Evolutionary conservation across 2,329 filamentous ascomycete species (phyloP).

Genomic region (Annulohypoxylon truncatum): DNA sequence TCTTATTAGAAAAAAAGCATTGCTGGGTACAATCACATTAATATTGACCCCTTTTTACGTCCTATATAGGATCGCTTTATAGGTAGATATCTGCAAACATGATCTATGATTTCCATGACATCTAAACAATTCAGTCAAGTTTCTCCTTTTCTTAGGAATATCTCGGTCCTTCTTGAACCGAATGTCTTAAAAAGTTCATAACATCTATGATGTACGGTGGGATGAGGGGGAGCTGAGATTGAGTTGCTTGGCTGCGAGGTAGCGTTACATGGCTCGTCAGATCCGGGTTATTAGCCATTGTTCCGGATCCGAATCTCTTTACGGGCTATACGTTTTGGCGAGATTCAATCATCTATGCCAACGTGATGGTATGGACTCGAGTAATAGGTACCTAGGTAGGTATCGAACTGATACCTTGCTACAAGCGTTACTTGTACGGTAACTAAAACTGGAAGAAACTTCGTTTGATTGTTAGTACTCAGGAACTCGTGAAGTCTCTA

Average conservation of each 20-base stretch:
- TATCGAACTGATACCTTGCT: neutral
- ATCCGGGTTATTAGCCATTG: slow-evolving; percentile 19
- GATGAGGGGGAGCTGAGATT: slow-evolving; percentile 24
- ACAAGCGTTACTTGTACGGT: neutral
- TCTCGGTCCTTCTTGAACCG: slow-evolving; percentile 33
- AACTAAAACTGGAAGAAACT: too few species aligned
- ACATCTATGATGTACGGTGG: slow-evolving; percentile 1
- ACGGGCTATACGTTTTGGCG: slow-evolving; percentile 1
- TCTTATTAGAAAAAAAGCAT: neutral
- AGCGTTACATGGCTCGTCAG: slow-evolving; percentile 27
- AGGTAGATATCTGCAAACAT: neutral
- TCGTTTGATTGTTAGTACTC: too few species aligned
- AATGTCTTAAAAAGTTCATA: slow-evolving; percentile 11
- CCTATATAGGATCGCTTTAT: neutral
- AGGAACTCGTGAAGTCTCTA: too few species aligned
- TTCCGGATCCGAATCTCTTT: slow-evolving; percentile 26
- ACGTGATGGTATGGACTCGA: neutral
- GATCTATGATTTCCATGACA: neutral
- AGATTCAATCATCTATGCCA: neutral
- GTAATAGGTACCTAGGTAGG: too few species aligned
- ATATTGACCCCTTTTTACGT: neutral
- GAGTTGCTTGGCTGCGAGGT: slow-evolving; percentile 10
- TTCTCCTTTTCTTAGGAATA: neutral
- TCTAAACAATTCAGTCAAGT: neutral
- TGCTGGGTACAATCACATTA: neutral